These are phyloP conservation scores for Parasarocladium wereldwijsianum DNA, from an alignment of 2,329 filamentous ascomycete genomes.

Conservation along the genomic window DNA sequence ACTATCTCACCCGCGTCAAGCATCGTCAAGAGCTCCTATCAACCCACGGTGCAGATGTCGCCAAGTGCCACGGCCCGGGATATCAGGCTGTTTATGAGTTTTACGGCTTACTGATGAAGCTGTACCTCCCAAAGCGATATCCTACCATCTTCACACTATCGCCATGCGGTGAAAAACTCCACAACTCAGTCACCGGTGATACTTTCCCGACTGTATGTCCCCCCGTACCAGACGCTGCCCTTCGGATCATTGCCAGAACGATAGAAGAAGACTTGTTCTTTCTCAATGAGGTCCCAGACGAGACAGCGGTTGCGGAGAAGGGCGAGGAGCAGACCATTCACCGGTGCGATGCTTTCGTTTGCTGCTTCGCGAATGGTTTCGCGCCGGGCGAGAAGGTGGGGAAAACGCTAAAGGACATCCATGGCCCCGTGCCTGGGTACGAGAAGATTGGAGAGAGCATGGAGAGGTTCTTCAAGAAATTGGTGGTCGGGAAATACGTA, in stretches of 20 bases:
- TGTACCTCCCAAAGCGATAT: constrained; percentile 32
- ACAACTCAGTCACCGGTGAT: constrained; percentile 24
- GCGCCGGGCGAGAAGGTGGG: constrained; percentile 35
- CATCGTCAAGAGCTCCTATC: constrained; percentile 23
- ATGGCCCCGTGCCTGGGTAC: constrained; percentile 36
- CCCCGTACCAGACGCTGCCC: constrained; percentile 10
- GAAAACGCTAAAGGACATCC: constrained; percentile 30
- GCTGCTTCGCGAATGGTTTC: constrained; percentile 37
- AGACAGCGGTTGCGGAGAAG: no score
- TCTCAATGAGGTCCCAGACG: constrained; percentile 23
- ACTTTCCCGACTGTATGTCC: constrained; percentile 15
- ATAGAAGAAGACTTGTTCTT: constrained; percentile 42
- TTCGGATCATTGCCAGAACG: constrained; percentile 30
- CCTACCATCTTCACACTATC: constrained; percentile 31
- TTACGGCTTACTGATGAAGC: constrained; percentile 29
- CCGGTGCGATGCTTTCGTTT: constrained; percentile 30
- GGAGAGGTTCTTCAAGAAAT: constrained; percentile 34
- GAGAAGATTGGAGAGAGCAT: constrained; percentile 39
- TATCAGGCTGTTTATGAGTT: constrained; percentile 28
- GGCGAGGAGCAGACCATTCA: no score
- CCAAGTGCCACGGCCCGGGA: constrained; percentile 26
- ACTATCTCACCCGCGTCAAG: constrained; percentile 30
- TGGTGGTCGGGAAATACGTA: constrained; percentile 31
- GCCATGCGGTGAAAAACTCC: constrained; percentile 14
- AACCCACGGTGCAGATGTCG: constrained; percentile 22